phyloP scores from a whole-genome alignment of 805 yeast species.

The Maudiozyma barnettii region DNA sequence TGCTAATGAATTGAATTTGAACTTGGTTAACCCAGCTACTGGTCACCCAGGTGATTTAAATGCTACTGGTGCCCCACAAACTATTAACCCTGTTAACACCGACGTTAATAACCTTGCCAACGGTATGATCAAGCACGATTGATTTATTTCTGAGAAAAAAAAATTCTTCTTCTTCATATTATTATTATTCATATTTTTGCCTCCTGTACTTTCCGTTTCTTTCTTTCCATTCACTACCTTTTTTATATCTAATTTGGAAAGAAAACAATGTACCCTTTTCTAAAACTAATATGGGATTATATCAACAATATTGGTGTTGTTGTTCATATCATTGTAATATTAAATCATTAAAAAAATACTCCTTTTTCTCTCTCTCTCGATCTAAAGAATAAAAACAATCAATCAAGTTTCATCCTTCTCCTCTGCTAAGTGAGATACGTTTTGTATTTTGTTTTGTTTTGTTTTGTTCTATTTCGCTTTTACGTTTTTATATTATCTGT shows the following conservation, averaged over 20 bases:
- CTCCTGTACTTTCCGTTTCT: background rate
- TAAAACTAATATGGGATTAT: background rate
- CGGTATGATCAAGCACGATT: background rate
- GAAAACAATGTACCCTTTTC: background rate
- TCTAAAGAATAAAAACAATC: too few relatives aligned
- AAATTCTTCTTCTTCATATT: background rate
- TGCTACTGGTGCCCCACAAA: background rate
- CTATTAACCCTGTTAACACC: background rate
- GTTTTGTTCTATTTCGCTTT: too few relatives aligned
- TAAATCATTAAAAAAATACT: background rate
- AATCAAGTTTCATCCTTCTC: too few relatives aligned
- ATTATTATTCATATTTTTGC: background rate
- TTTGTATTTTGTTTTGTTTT: too few relatives aligned
- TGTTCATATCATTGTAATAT: constrained; percentile 1
- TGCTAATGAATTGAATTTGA: background rate
- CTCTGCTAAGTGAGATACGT: too few relatives aligned
- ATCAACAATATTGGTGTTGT: background rate
- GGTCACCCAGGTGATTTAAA: background rate
- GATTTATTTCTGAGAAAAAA: background rate
- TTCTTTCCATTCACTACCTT: background rate
- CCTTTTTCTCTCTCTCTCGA: background rate
- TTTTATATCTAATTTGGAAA: background rate
- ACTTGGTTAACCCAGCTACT: background rate
- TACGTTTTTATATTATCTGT: too few relatives aligned
- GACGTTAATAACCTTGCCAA: constrained; percentile 38